These are phyloP conservation scores for Talaromyces nanjingensis DNA, from an alignment of 495 filamentous ascomycete genomes.

Conservation along the genomic window DNA sequence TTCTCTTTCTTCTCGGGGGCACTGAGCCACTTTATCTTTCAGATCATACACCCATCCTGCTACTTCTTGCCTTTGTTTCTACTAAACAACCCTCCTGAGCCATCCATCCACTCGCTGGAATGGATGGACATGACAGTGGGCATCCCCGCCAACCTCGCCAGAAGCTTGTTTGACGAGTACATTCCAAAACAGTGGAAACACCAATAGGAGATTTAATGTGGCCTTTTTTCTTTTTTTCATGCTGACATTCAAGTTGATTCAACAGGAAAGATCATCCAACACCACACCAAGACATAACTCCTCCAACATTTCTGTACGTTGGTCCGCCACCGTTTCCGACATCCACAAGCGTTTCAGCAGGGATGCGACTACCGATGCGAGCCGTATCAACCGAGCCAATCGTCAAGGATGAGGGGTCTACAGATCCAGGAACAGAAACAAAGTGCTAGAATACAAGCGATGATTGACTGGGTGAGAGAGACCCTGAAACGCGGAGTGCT, in stretches of 20 bases:
- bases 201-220: not conserved
- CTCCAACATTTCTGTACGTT: not conserved
- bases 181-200: not conserved
- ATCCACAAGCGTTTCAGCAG: not conserved
- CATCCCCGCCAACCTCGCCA: slow-evolving; percentile 4
- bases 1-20: not conserved
- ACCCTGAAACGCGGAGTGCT: not conserved
- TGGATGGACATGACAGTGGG: not conserved
- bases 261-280: not conserved
- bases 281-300: not conserved
- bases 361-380: not conserved
- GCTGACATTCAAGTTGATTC: not conserved
- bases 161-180: slow-evolving; percentile 1
- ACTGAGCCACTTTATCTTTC: not conserved
- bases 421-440: not conserved
- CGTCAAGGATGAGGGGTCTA: not conserved
- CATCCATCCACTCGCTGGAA: not conserved
- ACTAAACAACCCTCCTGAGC: not conserved
- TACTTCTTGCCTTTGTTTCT: not conserved
- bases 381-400: not conserved
- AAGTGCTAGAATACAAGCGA: not conserved
- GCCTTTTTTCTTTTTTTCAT: not conserved
- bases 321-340: not conserved
- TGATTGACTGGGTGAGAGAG: not conserved
- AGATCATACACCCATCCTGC: not conserved